Percentiles rank a stretch among this genome's conserved stretches.
Conservation (phyloP, 345 rosid genomes). For the Brassica incana region DNA sequence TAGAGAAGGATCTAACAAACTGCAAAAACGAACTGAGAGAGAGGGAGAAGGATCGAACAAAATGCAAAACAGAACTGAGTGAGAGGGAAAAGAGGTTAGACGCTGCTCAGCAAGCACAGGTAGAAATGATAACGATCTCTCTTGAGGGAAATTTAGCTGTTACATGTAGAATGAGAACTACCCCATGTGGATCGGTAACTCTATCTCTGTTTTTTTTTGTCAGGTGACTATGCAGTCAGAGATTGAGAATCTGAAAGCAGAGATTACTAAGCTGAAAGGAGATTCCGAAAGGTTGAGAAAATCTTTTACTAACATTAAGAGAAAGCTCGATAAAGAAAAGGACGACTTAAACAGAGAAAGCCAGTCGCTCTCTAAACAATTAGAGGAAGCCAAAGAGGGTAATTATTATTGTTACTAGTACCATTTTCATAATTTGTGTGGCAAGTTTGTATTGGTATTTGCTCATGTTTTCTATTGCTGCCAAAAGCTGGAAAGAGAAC, state of each 20-base stretch:
- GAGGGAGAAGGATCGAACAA: conserved; percentile 68
- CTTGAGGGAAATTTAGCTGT: not conserved
- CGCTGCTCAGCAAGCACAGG: conserved; percentile 69
- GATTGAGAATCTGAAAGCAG: conserved; percentile 58
- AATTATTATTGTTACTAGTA: conserved; percentile 2
- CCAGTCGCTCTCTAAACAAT: conserved; percentile 69
- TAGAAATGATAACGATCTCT: conserved; percentile 29
- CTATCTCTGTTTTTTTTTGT: conserved; percentile 12
- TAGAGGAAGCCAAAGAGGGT: conserved; percentile 92
- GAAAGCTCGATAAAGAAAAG: conserved; percentile 57
- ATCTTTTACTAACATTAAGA: conserved; percentile 21
- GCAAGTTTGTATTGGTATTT: conserved; percentile 13
- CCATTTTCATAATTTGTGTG: conserved; percentile 7
- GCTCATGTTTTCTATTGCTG: conserved; percentile 31
- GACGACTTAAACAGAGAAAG: conserved; percentile 70
- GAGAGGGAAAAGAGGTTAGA: conserved; percentile 65
- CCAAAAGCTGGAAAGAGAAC: conserved; percentile 54
- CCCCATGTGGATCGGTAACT: conserved; percentile 15
- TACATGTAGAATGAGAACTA: conserved; percentile 2
- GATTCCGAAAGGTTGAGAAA: conserved; percentile 14
- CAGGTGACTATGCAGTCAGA: conserved; percentile 57
- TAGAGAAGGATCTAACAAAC: conserved; percentile 75
- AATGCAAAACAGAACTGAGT: conserved; percentile 56
- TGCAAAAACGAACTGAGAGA: conserved; percentile 60
- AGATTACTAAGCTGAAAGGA: conserved; percentile 23